Evolutionary conservation across 2,329 filamentous ascomycete genomes (phyloP).

Genomic region (Verticillium klebahnii): DNA sequence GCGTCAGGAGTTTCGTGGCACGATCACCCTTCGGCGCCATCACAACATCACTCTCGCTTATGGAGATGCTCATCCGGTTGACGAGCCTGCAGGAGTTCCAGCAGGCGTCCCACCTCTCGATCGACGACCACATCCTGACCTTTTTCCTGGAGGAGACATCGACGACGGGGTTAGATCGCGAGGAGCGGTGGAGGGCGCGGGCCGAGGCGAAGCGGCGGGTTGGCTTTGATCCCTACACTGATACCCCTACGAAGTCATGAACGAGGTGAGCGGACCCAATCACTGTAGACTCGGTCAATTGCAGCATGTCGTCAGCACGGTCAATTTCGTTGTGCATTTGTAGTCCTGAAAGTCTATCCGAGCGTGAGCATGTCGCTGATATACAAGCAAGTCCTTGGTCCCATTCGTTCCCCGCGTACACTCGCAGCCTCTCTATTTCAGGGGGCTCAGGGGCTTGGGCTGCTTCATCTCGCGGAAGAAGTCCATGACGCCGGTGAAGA

Average conservation of each 20-base stretch:
- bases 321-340: not conserved
- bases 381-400: slow-evolving; percentile 7
- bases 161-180: slow-evolving; percentile 43
- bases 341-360: not conserved
- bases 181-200: slow-evolving; percentile 37
- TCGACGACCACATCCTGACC: slow-evolving; percentile 81
- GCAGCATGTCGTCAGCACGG: not conserved
- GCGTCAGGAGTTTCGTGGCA: slow-evolving; percentile 26
- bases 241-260: slow-evolving; percentile 16
- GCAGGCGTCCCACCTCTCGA: slow-evolving; percentile 82
- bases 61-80: slow-evolving; percentile 84
- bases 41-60: slow-evolving; percentile 61
- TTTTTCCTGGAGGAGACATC: slow-evolving; percentile 72
- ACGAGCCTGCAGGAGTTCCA: slow-evolving; percentile 88
- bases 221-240: slow-evolving; percentile 54
- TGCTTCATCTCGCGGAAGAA: slow-evolving; percentile 70
- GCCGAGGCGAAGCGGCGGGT: slow-evolving; percentile 43
- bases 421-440: not conserved
- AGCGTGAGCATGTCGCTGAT: slow-evolving; percentile 4
- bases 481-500: slow-evolving; percentile 86
- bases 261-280: not conserved
- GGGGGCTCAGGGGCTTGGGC: slow-evolving; percentile 4
- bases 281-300: not conserved
- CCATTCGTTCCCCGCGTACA: not conserved
- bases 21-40: slow-evolving; percentile 48